Evolutionary conservation across 805 yeast species (phyloP).

Genomic region (Zygosaccharomyces bailii): DNA sequence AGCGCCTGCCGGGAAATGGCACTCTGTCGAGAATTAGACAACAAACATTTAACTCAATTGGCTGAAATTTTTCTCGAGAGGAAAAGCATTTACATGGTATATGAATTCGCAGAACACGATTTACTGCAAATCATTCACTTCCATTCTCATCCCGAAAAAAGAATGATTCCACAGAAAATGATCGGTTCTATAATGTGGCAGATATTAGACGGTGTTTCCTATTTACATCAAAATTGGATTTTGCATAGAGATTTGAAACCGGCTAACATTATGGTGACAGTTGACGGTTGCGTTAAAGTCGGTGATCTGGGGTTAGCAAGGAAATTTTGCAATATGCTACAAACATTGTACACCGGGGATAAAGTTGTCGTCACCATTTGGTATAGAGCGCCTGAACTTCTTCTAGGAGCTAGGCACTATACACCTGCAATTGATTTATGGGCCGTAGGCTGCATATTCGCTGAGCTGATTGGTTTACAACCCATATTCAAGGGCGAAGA

Average conservation of each 20-base stretch:
- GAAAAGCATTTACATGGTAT: slow-evolving; percentile 89
- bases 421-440: slow-evolving; percentile 90
- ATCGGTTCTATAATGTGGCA: slow-evolving; percentile 89
- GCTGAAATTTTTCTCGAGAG: slow-evolving; percentile 83
- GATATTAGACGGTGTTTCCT: slow-evolving; percentile 85
- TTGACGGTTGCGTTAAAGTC: slow-evolving; percentile 85
- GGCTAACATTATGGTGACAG: slow-evolving; percentile 94
- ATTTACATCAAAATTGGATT: slow-evolving; percentile 93
- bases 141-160: slow-evolving; percentile 85
- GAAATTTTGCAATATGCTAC: slow-evolving; percentile 80
- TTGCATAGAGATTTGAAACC: slow-evolving; percentile 95
- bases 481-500: slow-evolving; percentile 98
- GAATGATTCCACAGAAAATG: slow-evolving; percentile 72
- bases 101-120: slow-evolving; percentile 96
- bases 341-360: slow-evolving; percentile 84
- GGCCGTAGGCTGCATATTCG: slow-evolving; percentile 95
- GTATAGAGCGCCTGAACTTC: slow-evolving; percentile 91
- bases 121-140: slow-evolving; percentile 88
- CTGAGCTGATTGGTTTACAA: slow-evolving; percentile 80
- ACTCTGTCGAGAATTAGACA: slow-evolving; percentile 78
- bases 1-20: slow-evolving; percentile 97
- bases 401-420: slow-evolving; percentile 88
- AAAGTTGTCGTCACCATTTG: slow-evolving; percentile 96
- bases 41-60: slow-evolving; percentile 74
- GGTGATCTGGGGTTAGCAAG: slow-evolving; percentile 94